Base-by-base conservation (phyloP, 192 early-diverging fungal genomes). In the Chytriomyces sp. region DNA sequence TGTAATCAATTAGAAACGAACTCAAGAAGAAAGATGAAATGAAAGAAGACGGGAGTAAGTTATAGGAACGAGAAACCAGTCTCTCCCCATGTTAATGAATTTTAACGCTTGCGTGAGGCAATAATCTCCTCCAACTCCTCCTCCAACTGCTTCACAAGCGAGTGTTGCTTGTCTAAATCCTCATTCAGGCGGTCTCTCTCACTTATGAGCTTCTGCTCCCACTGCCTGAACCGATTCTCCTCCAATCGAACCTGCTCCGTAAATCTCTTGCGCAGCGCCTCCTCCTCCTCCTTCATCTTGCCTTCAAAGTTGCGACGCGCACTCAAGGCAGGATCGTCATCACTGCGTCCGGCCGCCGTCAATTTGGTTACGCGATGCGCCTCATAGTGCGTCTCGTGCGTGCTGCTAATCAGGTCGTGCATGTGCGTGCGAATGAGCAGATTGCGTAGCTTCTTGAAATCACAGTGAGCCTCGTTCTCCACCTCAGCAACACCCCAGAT, bases 401-500 rank as follows among this genome's bases (percentile, higher is more conserved):
- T 98, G 36, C 91, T 91, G 28, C 84, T 81, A 71, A 99, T 94
- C 53, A 99, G 85, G 77, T 98, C 96, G 60, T 95, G 85, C 95
- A 99, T 98, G 78, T 99, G 96, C 22, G 94, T 94, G 19, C 96
- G 90, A 79, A 99, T 94, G 59, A 99, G 88, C 56, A 99, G 84
- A 83, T 94, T 93, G 65, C 97, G 91, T 40, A 99, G 88, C 83
- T 98, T 98, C 79, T 91, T 93, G 81, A 98, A 98, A 78, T 98
- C 96, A 83, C 95, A 98, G 82, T 98, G 97, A 61, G 88, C 86
- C 81, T 99, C 97, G 79, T 98, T 99, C 78, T 99, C 97, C 19
- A 99, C 97, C 86, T 99, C 96, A 28, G 94, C 95, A 67, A 96
- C 94, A 76, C 97, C 97, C 97, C 97, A 99, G 25, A 92, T 90